Evolutionary conservation across 257 asterid species (phyloP), one percentile per base, ranked within the genome.

Genomic region (Salvia hispanica): DNA sequence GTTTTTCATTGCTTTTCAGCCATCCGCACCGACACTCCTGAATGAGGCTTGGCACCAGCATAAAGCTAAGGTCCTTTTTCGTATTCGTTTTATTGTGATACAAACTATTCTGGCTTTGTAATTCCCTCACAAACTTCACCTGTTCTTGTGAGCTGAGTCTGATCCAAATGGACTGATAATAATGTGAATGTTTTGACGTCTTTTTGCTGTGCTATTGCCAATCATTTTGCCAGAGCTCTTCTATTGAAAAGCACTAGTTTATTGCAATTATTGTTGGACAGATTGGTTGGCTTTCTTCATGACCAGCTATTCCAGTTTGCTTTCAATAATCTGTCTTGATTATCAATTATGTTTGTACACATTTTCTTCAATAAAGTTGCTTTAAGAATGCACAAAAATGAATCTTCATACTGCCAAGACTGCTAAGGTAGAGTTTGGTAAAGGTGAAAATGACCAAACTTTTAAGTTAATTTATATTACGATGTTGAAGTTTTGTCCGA

Each of bases 21-120:
- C 45, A 4, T 71, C 37, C 87, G 80, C 72, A 14, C 83, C 2
- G 89, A 84, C 48, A 14, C 77, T 59, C 67, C 78, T 11, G 83
- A 72, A 72, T 78, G 76, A 83, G 73, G 72, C 67, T 57, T 65
- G 50, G 39, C 44, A 33, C 45, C 6, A 9, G 68, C 67, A 21
- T 21, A 55, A 9, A 28, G 67, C 76, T 36, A 62, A 71, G 71
- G 74, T 63, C 59, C 73, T 9, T 37, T 72, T 55, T 43, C 72
- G 53, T 59, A 51, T 46, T 36, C 46, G 62, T 75, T 69, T 60
- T 7, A 18, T 14, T 44, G 33, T 21, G 53, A 43, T 66, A 54
- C 62, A 60, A 57, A 44, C 58, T 61, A 21, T 40, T 14, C 42
- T 68, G 69, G 71, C 61, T 73, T 67, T 59, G 70, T 71, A 57